Conservation (phyloP, 768 basidiomycete species). For the Termitomyces sp. region DNA sequence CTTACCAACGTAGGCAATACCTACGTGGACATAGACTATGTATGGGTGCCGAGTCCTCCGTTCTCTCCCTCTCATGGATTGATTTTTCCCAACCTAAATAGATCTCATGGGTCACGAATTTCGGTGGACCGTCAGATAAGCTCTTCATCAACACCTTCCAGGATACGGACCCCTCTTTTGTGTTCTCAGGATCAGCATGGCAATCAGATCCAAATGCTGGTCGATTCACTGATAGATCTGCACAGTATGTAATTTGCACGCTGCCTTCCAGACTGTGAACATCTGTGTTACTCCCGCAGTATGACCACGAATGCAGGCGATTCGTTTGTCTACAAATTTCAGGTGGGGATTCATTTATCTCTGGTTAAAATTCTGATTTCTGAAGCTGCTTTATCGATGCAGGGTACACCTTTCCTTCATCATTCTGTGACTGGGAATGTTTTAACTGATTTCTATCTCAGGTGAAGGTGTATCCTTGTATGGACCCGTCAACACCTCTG, state of each 20-base stretch:
- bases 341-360: slow-evolving; percentile 23
- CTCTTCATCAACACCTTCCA: slow-evolving; percentile 28
- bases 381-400: background rate
- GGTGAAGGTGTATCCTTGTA: slow-evolving; percentile 46
- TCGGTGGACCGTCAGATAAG: slow-evolving; percentile 26
- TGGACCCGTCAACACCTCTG: slow-evolving; percentile 37
- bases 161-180: slow-evolving; percentile 37
- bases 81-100: slow-evolving; percentile 11
- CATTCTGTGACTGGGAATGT: background rate
- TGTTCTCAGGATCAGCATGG: slow-evolving; percentile 36
- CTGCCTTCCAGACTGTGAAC: background rate
- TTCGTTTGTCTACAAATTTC: slow-evolving; percentile 35
- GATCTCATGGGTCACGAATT: slow-evolving; percentile 32
- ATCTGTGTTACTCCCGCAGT: slow-evolving; percentile 18
- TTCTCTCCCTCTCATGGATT: background rate
- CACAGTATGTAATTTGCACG: slow-evolving; percentile 29
- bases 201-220: slow-evolving; percentile 28
- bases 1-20: slow-evolving; percentile 28
- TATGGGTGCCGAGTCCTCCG: slow-evolving; percentile 21
- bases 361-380: background rate
- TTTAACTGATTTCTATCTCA: slow-evolving; percentile 6
- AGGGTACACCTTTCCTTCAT: background rate
- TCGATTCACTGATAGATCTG: slow-evolving; percentile 40
- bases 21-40: slow-evolving; percentile 49
- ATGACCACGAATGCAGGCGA: slow-evolving; percentile 32